Evolutionary conservation across 2,329 filamentous ascomycete genomes (phyloP), one percentile per base, ranked within the genome.

Genomic region (Didymella segeticola): DNA sequence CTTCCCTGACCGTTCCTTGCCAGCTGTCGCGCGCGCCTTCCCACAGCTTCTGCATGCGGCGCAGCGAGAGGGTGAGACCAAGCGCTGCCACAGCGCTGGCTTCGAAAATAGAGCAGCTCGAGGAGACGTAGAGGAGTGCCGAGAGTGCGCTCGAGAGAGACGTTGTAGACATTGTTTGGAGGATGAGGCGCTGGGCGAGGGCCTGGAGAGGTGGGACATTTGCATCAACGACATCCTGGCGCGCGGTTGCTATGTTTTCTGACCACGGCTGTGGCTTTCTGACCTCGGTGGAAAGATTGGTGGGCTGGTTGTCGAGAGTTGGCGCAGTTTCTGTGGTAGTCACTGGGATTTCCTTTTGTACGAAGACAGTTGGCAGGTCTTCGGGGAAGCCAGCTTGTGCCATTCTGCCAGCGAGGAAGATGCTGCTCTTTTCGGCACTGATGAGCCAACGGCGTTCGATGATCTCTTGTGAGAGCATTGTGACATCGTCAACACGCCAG

Each of bases 401-500:
- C 63, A 96, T 86, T 41, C 88, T 85, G 1, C 93, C 93, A 6
- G 90, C 85, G 2, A 96, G 83, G 75, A 89, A 96, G 39, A 96
- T 88, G n/a, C 91, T 83, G 48, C 87, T 88, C 63, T 88, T 87
- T 73, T 97, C 93, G 0, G 93, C 88, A 3, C 83, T 83, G 0
- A 87, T 84, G 3, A 99, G 82, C 79, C 96, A 98, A 6, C 84
- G 82, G 59, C 87, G 86, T 55, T 85, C 83, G 3, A 97, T 79
- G 56, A 97, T 88, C 63, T 95, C 89, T 1, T 86, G 85, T 2
- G 89, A 87, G 48, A 96, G 86, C 82, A 93, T 89, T 2, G 86
- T 86, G 10, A 97, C 91, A 66, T 97, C 93, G 69, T 98, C 93
- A 20, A 95, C 92, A 17, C 91, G 86, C 92, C 92, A 96, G 70